phyloP scores from a whole-genome alignment of 75 land plant genomes.

The Pinus tabuliformis region DNA sequence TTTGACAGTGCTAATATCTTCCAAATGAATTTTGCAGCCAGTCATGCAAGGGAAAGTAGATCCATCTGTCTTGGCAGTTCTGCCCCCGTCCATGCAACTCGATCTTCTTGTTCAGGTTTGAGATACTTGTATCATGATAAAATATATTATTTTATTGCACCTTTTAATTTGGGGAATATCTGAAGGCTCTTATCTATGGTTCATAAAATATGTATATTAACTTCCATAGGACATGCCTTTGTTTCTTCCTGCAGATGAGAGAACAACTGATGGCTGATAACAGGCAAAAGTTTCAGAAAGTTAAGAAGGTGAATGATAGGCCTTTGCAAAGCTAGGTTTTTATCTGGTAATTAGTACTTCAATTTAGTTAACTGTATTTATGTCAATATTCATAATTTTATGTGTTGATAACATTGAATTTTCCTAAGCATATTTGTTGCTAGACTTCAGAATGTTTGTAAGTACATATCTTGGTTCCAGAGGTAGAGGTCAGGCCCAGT shows the following conservation, averaged over 20 bases:
- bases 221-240: neutral
- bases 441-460: too few species aligned
- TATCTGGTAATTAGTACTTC: neutral
- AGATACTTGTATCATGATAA: neutral
- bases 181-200: neutral
- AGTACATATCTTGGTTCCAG: too few species aligned
- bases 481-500: too few species aligned
- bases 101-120: conserved; percentile 95
- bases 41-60: conserved; percentile 58
- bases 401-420: too few species aligned
- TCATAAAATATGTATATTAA: neutral
- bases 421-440: too few species aligned
- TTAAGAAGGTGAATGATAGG: conserved; percentile 67
- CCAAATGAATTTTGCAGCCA: conserved; percentile 51
- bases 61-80: conserved; percentile 84
- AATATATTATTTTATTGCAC: neutral
- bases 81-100: conserved; percentile 98
- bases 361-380: too few species aligned
- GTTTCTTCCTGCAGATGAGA: conserved; percentile 68
- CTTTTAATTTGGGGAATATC: neutral
- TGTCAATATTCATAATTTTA: too few species aligned
- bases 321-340: neutral
- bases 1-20: neutral
- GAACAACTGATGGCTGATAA: conserved; percentile 96
- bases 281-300: conserved; percentile 91